Evolutionary conservation across 2,329 filamentous ascomycete genomes (phyloP).

Genomic region (Teratosphaeria destructans): DNA sequence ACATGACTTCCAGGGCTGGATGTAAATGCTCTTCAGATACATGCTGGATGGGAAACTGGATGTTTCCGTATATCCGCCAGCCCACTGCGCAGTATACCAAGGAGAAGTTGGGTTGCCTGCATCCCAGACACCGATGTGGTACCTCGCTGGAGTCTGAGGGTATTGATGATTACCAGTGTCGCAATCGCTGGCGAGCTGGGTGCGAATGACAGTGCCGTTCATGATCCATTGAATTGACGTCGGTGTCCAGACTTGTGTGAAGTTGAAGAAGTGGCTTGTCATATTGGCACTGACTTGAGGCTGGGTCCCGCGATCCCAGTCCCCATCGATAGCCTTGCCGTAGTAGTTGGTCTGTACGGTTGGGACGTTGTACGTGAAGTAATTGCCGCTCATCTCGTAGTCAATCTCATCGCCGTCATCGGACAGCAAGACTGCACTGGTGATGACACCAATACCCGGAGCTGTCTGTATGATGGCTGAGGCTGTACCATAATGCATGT

Average conservation of each 20-base stretch:
- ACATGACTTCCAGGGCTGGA: background rate
- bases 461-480: background rate
- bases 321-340: background rate
- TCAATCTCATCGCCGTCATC: background rate
- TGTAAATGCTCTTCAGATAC: background rate
- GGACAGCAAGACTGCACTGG: background rate
- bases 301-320: background rate
- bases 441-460: background rate
- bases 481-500: background rate
- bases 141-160: background rate
- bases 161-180: background rate
- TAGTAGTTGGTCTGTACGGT: conserved; percentile 1
- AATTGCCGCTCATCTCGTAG: background rate
- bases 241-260: background rate
- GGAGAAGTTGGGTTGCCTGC: background rate
- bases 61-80: background rate
- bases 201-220: background rate
- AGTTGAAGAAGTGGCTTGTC: background rate
- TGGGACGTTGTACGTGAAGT: background rate
- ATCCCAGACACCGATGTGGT: background rate
- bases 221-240: background rate
- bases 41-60: background rate
- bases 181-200: background rate
- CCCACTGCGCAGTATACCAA: background rate
- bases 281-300: background rate